phyloP scores from a whole-genome alignment of 2,329 filamentous ascomycete genomes.

The Neoarthrinium moseri region DNA sequence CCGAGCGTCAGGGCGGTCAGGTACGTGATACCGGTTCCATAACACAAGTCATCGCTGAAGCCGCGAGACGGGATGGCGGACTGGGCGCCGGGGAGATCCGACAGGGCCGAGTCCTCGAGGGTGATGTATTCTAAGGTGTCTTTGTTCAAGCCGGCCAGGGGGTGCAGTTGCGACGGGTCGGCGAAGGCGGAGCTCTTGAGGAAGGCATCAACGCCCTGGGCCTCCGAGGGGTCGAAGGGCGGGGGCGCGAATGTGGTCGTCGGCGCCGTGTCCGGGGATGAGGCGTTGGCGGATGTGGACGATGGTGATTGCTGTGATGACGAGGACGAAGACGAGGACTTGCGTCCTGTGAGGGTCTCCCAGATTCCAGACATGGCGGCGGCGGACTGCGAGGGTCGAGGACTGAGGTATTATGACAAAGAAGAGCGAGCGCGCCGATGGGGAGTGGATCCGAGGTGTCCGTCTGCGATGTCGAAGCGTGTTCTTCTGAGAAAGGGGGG shows the following conservation, averaged over 20 bases:
- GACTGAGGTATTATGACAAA: conserved; percentile 10
- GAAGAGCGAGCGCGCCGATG: conserved; percentile 7
- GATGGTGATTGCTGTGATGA: conserved; percentile 28
- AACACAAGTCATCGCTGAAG: conserved; percentile 97
- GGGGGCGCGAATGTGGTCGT: conserved; percentile 51
- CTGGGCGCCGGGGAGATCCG: conserved; percentile 79
- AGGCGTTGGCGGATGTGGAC: conserved; percentile 33
- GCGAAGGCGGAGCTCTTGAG: conserved; percentile 73
- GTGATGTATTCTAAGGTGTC: conserved; percentile 93
- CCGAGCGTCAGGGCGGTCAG: conserved; percentile 81
- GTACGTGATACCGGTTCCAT: conserved; percentile 94
- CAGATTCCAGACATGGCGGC: conserved; percentile 56
- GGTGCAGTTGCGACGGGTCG: conserved; percentile 87
- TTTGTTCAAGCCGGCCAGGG: conserved; percentile 88
- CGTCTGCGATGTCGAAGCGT: background rate
- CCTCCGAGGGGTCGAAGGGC: conserved; percentile 69
- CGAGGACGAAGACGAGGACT: conserved; percentile 40
- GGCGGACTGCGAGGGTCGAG: conserved; percentile 7
- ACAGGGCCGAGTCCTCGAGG: conserved; percentile 87
- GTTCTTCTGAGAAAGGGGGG: background rate
- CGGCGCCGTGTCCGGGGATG: conserved; percentile 44
- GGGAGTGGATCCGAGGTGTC: background rate
- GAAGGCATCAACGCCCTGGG: conserved; percentile 83
- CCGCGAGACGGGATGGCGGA: conserved; percentile 91
- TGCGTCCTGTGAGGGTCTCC: conserved; percentile 61